Base-by-base conservation (phyloP, 441 rosid species). In the Brassica hybrid region DNA sequence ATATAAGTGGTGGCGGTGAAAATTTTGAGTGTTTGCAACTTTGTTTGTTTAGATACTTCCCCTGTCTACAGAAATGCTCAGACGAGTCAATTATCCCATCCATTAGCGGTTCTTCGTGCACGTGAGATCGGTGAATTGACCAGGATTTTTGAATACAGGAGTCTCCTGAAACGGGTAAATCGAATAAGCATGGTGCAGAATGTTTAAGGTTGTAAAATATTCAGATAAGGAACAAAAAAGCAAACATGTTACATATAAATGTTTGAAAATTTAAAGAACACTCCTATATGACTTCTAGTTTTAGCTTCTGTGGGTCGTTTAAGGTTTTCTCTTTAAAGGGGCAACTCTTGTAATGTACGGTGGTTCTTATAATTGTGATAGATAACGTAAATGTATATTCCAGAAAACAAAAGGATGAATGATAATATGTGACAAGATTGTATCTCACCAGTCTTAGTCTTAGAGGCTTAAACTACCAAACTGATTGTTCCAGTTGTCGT, bases 91-190 rank as follows among this genome's bases (percentile, higher is more conserved):
- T 14, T 14, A 52, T 54, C 11, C 38, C 99, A 93, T 78, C 99
- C 97, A 59, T 79, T 93, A 75, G 96, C 98, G 2, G 97, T 95
- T 82, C 93, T 95, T 16, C 97, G 96, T 32, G 99, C 99, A 54
- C 94, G 95, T 68, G 96, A 90, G 86, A 91, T 91, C 62, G 97
- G 90, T 76, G 94, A 88, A 62, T 95, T 96, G 97, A 90, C 99
- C 30, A 89, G 93, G 84, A 90, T 92, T 30, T 30, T 30, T 30
- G 34, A 30, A 5, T 86, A 76, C 76, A 83, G 27, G 50, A 70
- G 69, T 70, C 93, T 95, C 81, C 84, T 95, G 79, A 86, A 82
- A 73, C 91, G 86, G 14, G 96, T 89, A n/a, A 69, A 64, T 13
- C 84, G 81, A 81, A 80, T 62, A 68, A 86, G 65, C 25, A 65